Base-by-base conservation (phyloP, 2,329 filamentous ascomycete genomes). In the Celoporthe dispersa region DNA sequence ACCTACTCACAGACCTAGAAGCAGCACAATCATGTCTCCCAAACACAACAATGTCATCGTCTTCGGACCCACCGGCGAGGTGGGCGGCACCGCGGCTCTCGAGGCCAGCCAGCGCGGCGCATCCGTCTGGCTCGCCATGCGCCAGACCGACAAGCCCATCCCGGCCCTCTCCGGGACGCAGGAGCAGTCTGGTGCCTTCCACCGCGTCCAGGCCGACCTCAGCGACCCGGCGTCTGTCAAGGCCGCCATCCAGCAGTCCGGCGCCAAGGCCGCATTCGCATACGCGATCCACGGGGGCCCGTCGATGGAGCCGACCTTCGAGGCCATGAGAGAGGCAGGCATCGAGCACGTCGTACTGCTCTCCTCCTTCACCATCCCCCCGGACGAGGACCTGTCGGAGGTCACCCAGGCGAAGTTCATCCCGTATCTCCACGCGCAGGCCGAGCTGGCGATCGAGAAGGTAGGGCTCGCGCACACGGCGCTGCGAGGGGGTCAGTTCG, bases 61-160 rank as follows among this genome's bases (percentile, higher is more conserved):
- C 67, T 87, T 87, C 71, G 84, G 85, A 31, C 80, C 85, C 25
- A 84, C 85, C 16, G 85, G 85, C 63, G 74, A 74, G 14, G 80
- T 86, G 39, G 85, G 80, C 64, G 81, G 80, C 39, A 74, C 75
- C 11, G 77, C 79, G 2, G 84, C 84, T 6, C 76, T 73, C 22
- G 76, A 77, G 41, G 83, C 84, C 35, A 76, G 78, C 12, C 68
- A 78, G 37, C 78, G 76, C 48, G 84, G 83, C n/a, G 80, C 81
- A 39, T 81, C 80, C 39, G 83, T 70, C 57, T 67, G 64, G 64
- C 68, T 70, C 64, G 68, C 68, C 64, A 70, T 70, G 68, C 68
- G 68, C 22, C 63, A 70, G 75, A 73, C 79, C 7, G 71, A 72
- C 31, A 87, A 86, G 72, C 22, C 78, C 4, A 82, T 86, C 48